Evolutionary conservation across 192 early-diverging fungal genomes (phyloP).

Genomic region (Podochytrium sp.): DNA sequence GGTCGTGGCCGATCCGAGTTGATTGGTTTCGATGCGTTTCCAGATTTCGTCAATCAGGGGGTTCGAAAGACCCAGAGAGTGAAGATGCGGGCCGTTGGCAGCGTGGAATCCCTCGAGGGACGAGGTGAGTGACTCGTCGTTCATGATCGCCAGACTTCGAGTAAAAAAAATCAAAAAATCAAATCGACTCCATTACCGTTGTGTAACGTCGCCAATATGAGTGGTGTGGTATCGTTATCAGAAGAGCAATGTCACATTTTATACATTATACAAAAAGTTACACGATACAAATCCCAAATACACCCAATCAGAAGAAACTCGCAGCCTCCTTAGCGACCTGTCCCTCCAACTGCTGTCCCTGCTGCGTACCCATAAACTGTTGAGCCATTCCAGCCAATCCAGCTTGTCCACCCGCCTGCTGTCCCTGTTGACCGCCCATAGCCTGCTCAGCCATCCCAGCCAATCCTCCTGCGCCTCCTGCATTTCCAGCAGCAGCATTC

Average conservation of each 20-base stretch:
- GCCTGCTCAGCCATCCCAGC: neutral
- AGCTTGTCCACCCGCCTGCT: neutral
- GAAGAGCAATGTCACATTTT: no score
- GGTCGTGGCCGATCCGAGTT: neutral
- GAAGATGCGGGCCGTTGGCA: slow-evolving; percentile 1
- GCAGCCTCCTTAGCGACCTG: no score
- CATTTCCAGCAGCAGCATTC: neutral
- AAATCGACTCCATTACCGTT: no score
- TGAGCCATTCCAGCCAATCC: neutral
- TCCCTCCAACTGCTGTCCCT: neutral
- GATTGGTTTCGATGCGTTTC: neutral
- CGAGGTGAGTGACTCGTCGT: neutral
- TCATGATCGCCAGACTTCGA: neutral
- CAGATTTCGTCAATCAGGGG: neutral
- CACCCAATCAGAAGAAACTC: no score
- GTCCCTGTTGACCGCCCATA: neutral
- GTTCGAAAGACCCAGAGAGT: neutral
- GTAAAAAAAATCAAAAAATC: neutral
- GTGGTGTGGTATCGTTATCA: no score
- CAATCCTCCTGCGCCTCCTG: neutral
- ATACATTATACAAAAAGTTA: no score
- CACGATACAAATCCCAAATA: no score
- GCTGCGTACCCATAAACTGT: no score
- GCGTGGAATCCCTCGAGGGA: neutral
- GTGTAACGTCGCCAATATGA: no score